Evolutionary conservation across 768 basidiomycete species (phyloP).

Genomic region (Infundibulicybe gibba): DNA sequence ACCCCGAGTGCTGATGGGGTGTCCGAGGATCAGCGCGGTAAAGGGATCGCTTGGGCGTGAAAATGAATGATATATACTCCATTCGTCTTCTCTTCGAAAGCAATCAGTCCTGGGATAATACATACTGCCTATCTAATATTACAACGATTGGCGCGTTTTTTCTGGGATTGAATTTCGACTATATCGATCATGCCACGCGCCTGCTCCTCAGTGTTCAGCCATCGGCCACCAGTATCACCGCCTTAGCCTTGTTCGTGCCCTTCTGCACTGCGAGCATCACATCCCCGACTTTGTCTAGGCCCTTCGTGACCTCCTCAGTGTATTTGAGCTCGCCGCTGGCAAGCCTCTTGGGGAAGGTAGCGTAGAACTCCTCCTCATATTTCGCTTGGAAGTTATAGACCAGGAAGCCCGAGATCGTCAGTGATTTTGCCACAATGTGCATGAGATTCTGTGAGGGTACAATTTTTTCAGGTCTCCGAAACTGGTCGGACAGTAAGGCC

Average conservation of each 20-base stretch:
- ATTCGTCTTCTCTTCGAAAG: too few relatives aligned
- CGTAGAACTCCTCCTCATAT: slow-evolving; percentile 36
- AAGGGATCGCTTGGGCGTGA: too few relatives aligned
- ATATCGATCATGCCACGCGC: too few relatives aligned
- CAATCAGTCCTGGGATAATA: too few relatives aligned
- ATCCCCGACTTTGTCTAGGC: slow-evolving; percentile 36
- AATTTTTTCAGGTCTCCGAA: too few relatives aligned
- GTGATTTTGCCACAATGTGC: slow-evolving; percentile 35
- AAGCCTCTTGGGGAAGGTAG: slow-evolving; percentile 31
- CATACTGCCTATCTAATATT: too few relatives aligned
- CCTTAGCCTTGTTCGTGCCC: slow-evolving; percentile 22
- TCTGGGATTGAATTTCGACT: too few relatives aligned
- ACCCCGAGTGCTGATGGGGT: too few relatives aligned
- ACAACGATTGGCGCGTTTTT: too few relatives aligned
- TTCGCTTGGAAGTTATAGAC: slow-evolving; percentile 25
- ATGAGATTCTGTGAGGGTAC: slow-evolving; percentile 29
- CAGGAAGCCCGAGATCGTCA: slow-evolving; percentile 35
- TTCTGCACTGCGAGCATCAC: slow-evolving; percentile 27
- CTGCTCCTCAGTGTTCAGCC: slow-evolving; percentile 3
- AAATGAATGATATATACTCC: too few relatives aligned
- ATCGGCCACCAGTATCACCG: slow-evolving; percentile 21
- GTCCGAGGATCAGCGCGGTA: too few relatives aligned
- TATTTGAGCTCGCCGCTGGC: slow-evolving; percentile 43
- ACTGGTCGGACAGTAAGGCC: slow-evolving; percentile 1
- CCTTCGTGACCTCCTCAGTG: slow-evolving; percentile 38